A percentile compares a stretch with the other conserved stretches of the same genome.
These are phyloP conservation scores for Geotrichum klebahnii DNA, from an alignment of 1,139 yeast genomes.

Conservation along the genomic window DNA sequence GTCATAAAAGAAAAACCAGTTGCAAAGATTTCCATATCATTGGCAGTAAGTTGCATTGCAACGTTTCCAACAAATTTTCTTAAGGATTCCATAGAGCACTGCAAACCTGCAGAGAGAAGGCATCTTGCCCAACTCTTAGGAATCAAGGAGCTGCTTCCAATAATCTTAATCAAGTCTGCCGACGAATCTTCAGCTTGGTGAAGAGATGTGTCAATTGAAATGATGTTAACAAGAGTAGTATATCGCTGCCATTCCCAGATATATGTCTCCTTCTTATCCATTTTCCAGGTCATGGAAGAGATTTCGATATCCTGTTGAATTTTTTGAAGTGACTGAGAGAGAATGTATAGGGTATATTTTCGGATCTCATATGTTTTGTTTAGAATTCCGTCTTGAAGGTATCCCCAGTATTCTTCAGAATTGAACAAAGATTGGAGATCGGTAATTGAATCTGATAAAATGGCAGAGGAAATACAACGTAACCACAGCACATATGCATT, in stretches of 20 bases:
- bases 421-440: conserved; percentile 41
- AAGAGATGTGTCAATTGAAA: conserved; percentile 79
- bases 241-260: conserved; percentile 66
- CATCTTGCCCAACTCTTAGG: conserved; percentile 70
- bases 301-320: conserved; percentile 44
- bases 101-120: conserved; percentile 68
- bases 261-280: conserved; percentile 34
- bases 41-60: conserved; percentile 51
- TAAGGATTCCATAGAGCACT: conserved; percentile 76
- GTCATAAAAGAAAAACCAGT: conserved; percentile 42
- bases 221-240: conserved; percentile 69
- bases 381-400: conserved; percentile 55
- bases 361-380: conserved; percentile 63
- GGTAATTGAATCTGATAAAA: conserved; percentile 26
- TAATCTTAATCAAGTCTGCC: conserved; percentile 55
- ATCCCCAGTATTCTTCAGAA: conserved; percentile 53
- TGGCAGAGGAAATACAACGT: conserved; percentile 26
- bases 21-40: conserved; percentile 48
- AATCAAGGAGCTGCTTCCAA: conserved; percentile 51
- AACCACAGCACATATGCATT: conserved; percentile 33
- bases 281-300: conserved; percentile 50
- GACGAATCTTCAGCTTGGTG: conserved; percentile 83
- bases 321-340: conserved; percentile 56
- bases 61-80: conserved; percentile 59
- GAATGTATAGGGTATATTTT: conserved; percentile 64